Percentiles rank a stretch among this genome's conserved stretches.
Conservation (phyloP, 805 yeast genomes). For the Saturnispora diversa region DNA sequence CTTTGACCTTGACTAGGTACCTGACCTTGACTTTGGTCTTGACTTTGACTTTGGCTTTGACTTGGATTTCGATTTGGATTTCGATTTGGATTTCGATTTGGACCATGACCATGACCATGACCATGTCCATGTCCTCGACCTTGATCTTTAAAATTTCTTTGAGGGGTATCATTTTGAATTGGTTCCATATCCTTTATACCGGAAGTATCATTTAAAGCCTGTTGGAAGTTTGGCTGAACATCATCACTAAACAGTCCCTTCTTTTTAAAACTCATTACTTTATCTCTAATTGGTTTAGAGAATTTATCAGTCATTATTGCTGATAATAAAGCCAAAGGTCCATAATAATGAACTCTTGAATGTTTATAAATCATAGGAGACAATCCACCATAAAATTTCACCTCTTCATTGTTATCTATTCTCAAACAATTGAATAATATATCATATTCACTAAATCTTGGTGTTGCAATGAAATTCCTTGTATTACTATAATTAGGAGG, state of each 20-base stretch:
- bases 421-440: conserved; percentile 9
- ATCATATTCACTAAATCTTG: not conserved
- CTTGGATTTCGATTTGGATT: too few relatives aligned
- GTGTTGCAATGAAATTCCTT: not conserved
- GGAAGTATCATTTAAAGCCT: conserved; percentile 30
- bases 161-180: conserved; percentile 10
- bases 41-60: too few relatives aligned
- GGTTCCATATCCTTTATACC: conserved; percentile 34
- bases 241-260: conserved; percentile 5
- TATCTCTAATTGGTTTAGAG: conserved; percentile 30
- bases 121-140: too few relatives aligned
- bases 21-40: too few relatives aligned
- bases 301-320: conserved; percentile 40
- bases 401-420: conserved; percentile 28
- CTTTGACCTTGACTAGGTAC: too few relatives aligned
- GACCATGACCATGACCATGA: too few relatives aligned
- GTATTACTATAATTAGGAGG: conserved; percentile 2
- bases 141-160: too few relatives aligned
- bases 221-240: conserved; percentile 23
- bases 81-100: too few relatives aligned
- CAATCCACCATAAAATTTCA: conserved; percentile 37
- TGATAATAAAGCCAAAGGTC: conserved; percentile 46
- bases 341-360: conserved; percentile 38
- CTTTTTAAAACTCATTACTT: conserved; percentile 19
- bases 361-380: conserved; percentile 36